phyloP scores from a whole-genome alignment of 305 asterid genomes.

The Fraxinus velutina region DNA sequence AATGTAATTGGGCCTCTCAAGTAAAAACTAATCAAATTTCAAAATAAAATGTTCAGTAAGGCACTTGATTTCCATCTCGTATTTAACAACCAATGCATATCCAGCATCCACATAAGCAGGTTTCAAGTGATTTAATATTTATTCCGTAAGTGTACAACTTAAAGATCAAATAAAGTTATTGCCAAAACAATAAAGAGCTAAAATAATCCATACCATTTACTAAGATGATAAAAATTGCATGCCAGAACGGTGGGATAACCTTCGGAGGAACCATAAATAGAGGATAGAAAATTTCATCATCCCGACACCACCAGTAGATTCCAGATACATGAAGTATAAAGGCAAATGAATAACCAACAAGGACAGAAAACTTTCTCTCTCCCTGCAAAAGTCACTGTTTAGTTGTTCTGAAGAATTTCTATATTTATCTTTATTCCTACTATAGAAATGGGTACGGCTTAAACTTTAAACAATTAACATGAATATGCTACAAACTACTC shows the following conservation, averaged over 20 bases:
- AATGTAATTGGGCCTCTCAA: background rate
- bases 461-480: background rate
- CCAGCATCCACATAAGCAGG: slow-evolving; percentile 15
- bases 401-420: slow-evolving; percentile 16
- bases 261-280: slow-evolving; percentile 81
- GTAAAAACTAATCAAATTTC: background rate
- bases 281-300: slow-evolving; percentile 60
- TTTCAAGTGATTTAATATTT: background rate
- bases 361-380: slow-evolving; percentile 65
- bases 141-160: background rate
- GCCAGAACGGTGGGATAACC: slow-evolving; percentile 87
- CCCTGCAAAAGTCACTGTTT: slow-evolving; percentile 51
- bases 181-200: background rate
- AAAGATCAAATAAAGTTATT: background rate
- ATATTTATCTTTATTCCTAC: background rate
- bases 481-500: slow-evolving; percentile 14
- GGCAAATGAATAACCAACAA: slow-evolving; percentile 50
- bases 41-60: background rate
- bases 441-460: background rate
- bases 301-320: slow-evolving; percentile 74
- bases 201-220: slow-evolving; percentile 56
- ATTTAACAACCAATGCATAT: background rate
- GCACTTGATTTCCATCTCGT: background rate
- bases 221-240: slow-evolving; percentile 67
- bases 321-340: slow-evolving; percentile 64